Base-by-base conservation (phyloP, 805 yeast genomes). In the Schwanniomyces yamadae region DNA sequence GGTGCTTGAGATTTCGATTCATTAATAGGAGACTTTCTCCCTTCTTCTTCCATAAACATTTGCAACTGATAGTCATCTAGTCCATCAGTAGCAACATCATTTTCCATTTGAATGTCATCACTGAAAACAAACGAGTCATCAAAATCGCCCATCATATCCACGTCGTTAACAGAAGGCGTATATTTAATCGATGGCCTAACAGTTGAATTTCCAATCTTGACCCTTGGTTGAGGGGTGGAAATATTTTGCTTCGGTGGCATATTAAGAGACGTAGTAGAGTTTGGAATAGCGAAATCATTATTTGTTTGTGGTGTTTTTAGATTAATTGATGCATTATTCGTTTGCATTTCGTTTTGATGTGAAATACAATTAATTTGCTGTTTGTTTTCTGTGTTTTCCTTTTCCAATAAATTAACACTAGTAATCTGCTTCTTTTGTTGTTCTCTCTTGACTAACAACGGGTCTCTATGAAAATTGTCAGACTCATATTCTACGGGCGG, bases 51-150 rank as follows among this genome's bases (percentile, higher is more conserved):
- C 41, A 45, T 29, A 28, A 54, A 39, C 46, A 51, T 43, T 24
- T 53, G 50, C 36, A 55, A 38, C 19, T 55, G 61, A 22, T 48
- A 49, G 26, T 52, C 59, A 34, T 55, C 61, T 8, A 52, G 23
- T 9, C 45, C 49, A 30, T 54, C 50, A 34, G 39, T 44, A 6
- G 17, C 37, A 33, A 24, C 16, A 8, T 40, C 44, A 13, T 22
- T 38, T 14, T 42, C 46, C 12, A 34, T 33, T 38, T 34, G 43
- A 19, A 60, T 37, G 32, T 66, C 71, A 39, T 68, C 73, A 31
- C 71, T 65, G 41, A 68, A 68, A 11, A 52, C 44, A 34, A 65
- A 65, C 24, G 68, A 64, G 23, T 63, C 72, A 37, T 67, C 71
- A 31, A 65, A 59, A 28, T 62, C 70, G n/a, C 52, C 60, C 5